Evolutionary conservation across 106 monocot species (phyloP), one percentile per base, ranked within the genome.

Genomic region (Chionographis japonica): DNA sequence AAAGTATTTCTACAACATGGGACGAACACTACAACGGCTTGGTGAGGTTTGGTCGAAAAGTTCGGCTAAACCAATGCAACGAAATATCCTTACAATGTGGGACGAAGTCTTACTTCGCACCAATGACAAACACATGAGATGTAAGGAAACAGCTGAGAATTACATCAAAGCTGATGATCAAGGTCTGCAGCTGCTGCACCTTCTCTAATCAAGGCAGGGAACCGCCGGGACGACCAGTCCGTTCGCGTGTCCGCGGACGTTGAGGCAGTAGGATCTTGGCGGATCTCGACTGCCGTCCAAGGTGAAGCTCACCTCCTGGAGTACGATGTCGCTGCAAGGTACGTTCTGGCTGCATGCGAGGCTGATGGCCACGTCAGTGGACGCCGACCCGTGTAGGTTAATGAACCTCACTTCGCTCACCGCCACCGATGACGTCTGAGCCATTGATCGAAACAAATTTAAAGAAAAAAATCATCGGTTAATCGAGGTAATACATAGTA

Each of bases 301-400:
- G n/a, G 38, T 51, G 15, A 73, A 56, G 2, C 46, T 57, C 18
- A 73, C 46, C 35, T 64, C 3, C 8, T 52, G 10, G 14, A 71
- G 5, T 1, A 36, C 39, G 12, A 71, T 6, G 1, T 36, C n/a
- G 8, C 2, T 40, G 64, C 73, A 73, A 4, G 51, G 35, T 2
- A 20, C 4, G 73, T 43, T 73, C 46, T 39, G 8, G 43, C 73
- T 73, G 43, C 73, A 73, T 8, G 63, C 64, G 7, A 73, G 41
- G 1, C 10, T 63, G 43, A 73, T 73, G 12, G 73, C 73, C 54
- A 73, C 55, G 12, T 63, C 54, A 15, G 40, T 27, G 5, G 36
- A 19, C 35, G 73, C 63, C 35, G 63, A 64, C 40, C 73, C 73
- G 3, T 36, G 54, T 37, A 73, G 51, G 36, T 61, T 15, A 5